Conservation (phyloP, 176 grass and related monocot species). For the Sorghum bicolor region DNA sequence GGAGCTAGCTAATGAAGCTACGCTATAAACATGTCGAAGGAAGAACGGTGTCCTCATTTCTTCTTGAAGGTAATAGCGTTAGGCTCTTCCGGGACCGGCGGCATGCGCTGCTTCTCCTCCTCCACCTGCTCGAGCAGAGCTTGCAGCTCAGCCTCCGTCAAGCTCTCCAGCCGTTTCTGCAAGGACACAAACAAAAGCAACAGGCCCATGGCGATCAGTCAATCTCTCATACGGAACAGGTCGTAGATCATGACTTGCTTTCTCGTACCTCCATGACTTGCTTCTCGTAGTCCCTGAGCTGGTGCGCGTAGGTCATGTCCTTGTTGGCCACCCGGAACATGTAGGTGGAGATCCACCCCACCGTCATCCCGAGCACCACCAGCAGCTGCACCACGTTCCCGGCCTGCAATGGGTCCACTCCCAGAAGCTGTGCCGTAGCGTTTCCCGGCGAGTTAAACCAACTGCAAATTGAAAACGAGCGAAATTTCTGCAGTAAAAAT, state of each 20-base stretch:
- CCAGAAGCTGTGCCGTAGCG: constrained; percentile 42
- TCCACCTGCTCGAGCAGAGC: constrained; percentile 89
- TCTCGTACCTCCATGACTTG: constrained; percentile 99
- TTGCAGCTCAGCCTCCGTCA: constrained; percentile 80
- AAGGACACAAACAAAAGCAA: neutral
- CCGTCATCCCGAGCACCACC: constrained; percentile 83
- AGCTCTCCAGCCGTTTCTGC: constrained; percentile 89
- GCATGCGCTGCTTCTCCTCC: constrained; percentile 67
- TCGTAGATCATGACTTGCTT: too few species aligned
- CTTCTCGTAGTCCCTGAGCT: constrained; percentile 93
- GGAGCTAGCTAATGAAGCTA: constrained; percentile 1
- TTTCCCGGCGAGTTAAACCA: neutral
- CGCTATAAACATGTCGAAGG: constrained; percentile 10
- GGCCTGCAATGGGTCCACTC: constrained; percentile 86
- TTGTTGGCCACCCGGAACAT: constrained; percentile 97
- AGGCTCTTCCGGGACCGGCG: constrained; percentile 19
- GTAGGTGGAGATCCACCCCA: constrained; percentile 94
- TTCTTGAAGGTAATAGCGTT: constrained; percentile 31
- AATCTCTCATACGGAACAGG: too few species aligned
- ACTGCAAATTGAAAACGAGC: neutral
- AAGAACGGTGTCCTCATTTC: constrained; percentile 18
- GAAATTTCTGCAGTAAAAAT: neutral
- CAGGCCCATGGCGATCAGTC: neutral
- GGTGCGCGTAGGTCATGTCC: constrained; percentile 97
- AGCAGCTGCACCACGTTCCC: constrained; percentile 94